These are phyloP conservation scores for Pinus taeda DNA, from an alignment of 75 land plant genomes.

Conservation along the genomic window DNA sequence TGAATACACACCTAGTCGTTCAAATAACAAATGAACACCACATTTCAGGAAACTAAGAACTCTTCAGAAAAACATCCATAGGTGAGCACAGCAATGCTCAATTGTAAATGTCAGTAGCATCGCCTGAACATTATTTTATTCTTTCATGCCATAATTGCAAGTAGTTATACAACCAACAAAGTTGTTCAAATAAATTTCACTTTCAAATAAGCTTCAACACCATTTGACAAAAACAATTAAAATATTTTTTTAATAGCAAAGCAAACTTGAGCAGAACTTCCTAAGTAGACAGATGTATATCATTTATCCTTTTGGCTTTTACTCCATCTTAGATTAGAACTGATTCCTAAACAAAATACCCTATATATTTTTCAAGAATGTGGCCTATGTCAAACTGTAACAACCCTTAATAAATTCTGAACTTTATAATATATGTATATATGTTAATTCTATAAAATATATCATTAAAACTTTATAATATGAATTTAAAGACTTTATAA, in stretches of 20 bases:
- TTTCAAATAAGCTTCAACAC: not conserved
- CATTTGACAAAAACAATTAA: not conserved
- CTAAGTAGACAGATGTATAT: too few species aligned
- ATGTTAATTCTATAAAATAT: too few species aligned
- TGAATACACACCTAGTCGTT: conserved; percentile 79
- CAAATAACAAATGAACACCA: not conserved
- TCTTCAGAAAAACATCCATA: not conserved
- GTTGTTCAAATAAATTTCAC: not conserved
- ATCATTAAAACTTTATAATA: too few species aligned
- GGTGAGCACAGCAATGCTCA: not conserved
- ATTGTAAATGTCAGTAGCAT: not conserved
- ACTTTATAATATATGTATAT: too few species aligned
- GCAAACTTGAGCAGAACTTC: not conserved
- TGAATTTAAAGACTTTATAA: too few species aligned
- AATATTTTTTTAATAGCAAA: not conserved
- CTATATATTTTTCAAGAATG: not conserved
- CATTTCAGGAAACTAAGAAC: not conserved
- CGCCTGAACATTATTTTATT: not conserved
- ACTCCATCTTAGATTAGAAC: too few species aligned
- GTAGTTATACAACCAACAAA: not conserved
- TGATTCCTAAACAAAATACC: too few species aligned
- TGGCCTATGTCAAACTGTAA: not conserved
- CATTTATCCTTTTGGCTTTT: too few species aligned
- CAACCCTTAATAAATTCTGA: too few species aligned
- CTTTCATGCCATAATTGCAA: not conserved